These are phyloP conservation scores for Russula brevipes DNA, from an alignment of 768 basidiomycete species.

Conservation along the genomic window DNA sequence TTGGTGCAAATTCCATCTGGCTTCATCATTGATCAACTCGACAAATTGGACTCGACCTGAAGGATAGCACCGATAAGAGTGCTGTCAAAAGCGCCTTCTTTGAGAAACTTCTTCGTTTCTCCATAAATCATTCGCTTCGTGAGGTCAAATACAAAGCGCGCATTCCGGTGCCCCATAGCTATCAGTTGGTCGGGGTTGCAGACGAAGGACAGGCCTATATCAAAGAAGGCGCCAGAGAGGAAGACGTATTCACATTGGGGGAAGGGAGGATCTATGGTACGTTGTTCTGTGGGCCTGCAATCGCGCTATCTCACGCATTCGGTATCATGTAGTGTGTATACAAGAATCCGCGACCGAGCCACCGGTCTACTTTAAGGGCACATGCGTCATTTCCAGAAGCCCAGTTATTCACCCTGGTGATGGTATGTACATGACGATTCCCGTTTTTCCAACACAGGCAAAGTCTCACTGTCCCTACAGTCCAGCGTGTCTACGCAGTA, in stretches of 20 bases:
- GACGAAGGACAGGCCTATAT: conserved; percentile 55
- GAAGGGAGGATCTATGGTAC: conserved; percentile 15
- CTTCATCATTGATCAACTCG: conserved; percentile 48
- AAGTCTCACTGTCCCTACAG: conserved; percentile 2
- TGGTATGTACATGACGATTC: conserved; percentile 14
- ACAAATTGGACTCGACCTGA: conserved; percentile 48
- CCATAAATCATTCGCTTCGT: conserved; percentile 60
- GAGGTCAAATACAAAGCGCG: conserved; percentile 73
- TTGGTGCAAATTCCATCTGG: conserved; percentile 47
- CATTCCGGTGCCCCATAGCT: conserved; percentile 63
- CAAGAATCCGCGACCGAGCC: conserved; percentile 5
- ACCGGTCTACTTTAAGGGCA: conserved; percentile 5
- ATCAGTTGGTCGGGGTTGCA: conserved; percentile 71
- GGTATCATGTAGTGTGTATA: conserved; percentile 12
- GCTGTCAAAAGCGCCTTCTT: conserved; percentile 55
- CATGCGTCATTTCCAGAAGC: conserved; percentile 30
- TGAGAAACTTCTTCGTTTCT: conserved; percentile 48
- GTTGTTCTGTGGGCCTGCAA: background rate
- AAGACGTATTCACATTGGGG: conserved; percentile 12
- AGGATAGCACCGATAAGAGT: conserved; percentile 31
- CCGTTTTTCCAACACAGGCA: background rate
- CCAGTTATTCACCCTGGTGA: conserved; percentile 36
- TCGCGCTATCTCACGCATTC: background rate
- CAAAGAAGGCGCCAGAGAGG: conserved; percentile 4
- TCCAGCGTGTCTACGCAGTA: conserved; percentile 30